Evolutionary conservation across 2,329 filamentous ascomycete species (phyloP), one percentile per base, ranked within the genome.

Genomic region (Ceratocystis cubensis): DNA sequence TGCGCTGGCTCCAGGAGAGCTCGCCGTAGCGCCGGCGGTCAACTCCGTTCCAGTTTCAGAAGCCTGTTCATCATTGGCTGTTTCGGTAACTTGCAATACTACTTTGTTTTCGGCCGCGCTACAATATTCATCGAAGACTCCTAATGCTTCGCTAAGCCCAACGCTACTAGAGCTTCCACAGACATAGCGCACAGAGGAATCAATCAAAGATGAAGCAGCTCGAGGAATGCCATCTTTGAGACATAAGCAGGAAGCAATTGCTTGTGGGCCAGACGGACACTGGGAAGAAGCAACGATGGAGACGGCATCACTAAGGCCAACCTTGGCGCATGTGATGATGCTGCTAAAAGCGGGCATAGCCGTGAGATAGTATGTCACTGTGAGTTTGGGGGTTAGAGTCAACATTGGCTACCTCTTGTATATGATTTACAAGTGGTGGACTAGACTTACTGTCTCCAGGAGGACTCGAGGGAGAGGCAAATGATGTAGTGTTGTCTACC

Each of bases 361-460:
- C 1, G 80, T 82, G 66, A 84, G 79, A 67, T 82, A 80, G 70
- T 83, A 84, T 0, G 79, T 76, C 77, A 84, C 78, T 80, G 25
- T 80, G 33, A 46, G 50, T 4, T n/a, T 17, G 10, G 48, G 5
- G 4, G 68, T 25, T 22, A 33, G 50, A 61, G 6, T 22, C 17
- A 7, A 17, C 7, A 5, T 6, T 10, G 7, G 3, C 15, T 10
- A 3, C 4, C 17, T n/a, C 28, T 59, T 33, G 25, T 59, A 2
- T 28, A 15, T 25, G 20, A 53, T 41, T 41, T 3, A 37, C 15
- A 28, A n/a, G 22, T 17, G 25, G 13, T 25, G n/a, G 17, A 5
- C 6, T 1, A 44, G 37, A 76, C 79, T 68, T 70, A 82, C 79
- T 81, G 68, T 82, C 76, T 56, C 82, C 81, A 0, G 81, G 79